These are phyloP conservation scores for Populus euphratica DNA, from an alignment of 345 rosid genomes.

Conservation along the genomic window DNA sequence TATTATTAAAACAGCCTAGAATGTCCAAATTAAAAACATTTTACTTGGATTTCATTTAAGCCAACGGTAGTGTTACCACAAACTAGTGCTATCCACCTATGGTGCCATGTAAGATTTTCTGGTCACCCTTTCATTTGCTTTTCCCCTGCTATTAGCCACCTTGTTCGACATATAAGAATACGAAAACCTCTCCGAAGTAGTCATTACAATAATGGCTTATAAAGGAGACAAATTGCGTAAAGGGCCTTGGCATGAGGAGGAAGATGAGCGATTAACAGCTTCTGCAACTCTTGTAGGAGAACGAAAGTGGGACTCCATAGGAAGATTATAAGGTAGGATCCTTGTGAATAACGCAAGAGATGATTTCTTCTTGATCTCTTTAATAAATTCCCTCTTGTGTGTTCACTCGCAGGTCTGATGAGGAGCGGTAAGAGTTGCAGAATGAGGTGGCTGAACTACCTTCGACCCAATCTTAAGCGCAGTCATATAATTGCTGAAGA, in stretches of 20 bases:
- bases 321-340: slow-evolving; percentile 45
- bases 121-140: slow-evolving; percentile 25
- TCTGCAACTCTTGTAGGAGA: slow-evolving; percentile 51
- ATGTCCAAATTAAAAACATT: slow-evolving; percentile 29
- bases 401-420: slow-evolving; percentile 40
- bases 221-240: slow-evolving; percentile 35
- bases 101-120: slow-evolving; percentile 38
- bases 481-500: slow-evolving; percentile 58
- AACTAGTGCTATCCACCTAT: slow-evolving; percentile 37
- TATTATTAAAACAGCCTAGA: not conserved
- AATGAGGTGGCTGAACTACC: slow-evolving; percentile 69
- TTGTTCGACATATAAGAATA: slow-evolving; percentile 14
- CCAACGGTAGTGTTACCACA: slow-evolving; percentile 40
- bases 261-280: slow-evolving; percentile 45
- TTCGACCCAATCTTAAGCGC: slow-evolving; percentile 55
- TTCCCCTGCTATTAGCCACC: slow-evolving; percentile 15
- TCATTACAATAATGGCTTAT: slow-evolving; percentile 11
- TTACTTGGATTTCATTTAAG: slow-evolving; percentile 24
- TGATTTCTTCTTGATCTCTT: not conserved
- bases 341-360: not conserved
- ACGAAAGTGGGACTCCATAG: slow-evolving; percentile 66
- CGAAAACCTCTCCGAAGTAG: slow-evolving; percentile 4
- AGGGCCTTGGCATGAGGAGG: slow-evolving; percentile 68
- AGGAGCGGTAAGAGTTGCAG: slow-evolving; percentile 81
- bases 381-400: not conserved